Conservation (phyloP, 78 protist species). For the Pelomyxa schiedti region DNA sequence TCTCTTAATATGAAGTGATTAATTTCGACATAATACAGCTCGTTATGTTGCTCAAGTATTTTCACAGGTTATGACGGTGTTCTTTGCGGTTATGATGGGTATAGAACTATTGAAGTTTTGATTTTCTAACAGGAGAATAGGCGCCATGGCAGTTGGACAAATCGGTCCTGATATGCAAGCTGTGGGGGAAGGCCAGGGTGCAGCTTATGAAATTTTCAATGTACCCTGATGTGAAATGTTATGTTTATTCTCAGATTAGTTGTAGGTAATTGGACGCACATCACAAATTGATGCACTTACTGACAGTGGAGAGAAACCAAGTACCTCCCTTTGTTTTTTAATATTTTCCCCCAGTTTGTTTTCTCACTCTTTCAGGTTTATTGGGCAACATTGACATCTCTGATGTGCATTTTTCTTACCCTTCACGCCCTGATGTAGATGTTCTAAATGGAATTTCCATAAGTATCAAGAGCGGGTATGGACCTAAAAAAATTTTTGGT, state of each 20-base stretch:
- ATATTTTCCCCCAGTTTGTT: no score
- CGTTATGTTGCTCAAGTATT: no score
- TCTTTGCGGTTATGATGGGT: slow-evolving; percentile 37
- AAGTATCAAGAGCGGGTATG: slow-evolving; percentile 35
- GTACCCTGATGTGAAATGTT: no score
- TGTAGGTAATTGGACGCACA: neutral
- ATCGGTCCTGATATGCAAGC: slow-evolving; percentile 15
- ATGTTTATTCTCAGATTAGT: no score
- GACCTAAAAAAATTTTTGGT: no score
- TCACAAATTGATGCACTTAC: neutral
- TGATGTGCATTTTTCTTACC: slow-evolving; percentile 55
- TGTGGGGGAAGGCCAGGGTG: slow-evolving; percentile 52
- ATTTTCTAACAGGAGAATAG: no score
- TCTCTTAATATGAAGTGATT: no score
- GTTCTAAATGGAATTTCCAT: slow-evolving; percentile 50
- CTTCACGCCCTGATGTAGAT: slow-evolving; percentile 32
- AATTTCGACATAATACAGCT: no score
- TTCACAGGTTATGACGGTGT: slow-evolving; percentile 45
- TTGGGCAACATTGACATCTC: slow-evolving; percentile 47
- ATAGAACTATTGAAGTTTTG: no score
- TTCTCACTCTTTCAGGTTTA: neutral
- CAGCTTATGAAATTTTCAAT: slow-evolving; percentile 47
- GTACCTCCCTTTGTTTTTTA: no score
- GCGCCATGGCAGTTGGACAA: slow-evolving; percentile 61
- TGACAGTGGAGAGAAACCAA: neutral